phyloP scores from a whole-genome alignment of 345 rosid genomes.

The Balakata baccata region DNA sequence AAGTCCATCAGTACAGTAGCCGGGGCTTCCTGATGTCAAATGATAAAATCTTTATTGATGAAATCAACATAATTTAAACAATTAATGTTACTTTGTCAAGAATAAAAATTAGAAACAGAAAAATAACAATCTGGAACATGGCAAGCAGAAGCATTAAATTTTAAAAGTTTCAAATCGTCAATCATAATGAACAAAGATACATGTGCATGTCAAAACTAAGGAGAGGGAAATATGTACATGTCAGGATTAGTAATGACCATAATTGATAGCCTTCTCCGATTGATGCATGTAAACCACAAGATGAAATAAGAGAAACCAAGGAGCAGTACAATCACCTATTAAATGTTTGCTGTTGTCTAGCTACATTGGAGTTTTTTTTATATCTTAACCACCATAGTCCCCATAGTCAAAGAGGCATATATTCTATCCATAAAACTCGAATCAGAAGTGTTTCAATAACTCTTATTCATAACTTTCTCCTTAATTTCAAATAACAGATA shows the following conservation, averaged over 20 bases:
- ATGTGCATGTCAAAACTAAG: not conserved
- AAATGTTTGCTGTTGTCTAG: not conserved
- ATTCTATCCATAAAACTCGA: not conserved
- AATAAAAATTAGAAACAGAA: not conserved
- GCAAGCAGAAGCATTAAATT: not conserved
- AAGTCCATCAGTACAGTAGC: constrained; percentile 55
- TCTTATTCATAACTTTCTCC: not conserved
- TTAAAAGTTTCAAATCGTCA: not conserved
- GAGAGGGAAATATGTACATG: not conserved
- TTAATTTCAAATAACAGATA: not conserved
- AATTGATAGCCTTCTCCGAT: not conserved
- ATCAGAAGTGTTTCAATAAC: not conserved
- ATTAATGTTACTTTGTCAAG: not conserved
- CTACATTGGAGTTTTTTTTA: not conserved
- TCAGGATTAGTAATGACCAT: not conserved
- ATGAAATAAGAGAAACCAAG: not conserved
- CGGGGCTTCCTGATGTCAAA: constrained; percentile 59
- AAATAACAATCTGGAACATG: not conserved
- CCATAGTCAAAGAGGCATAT: not conserved
- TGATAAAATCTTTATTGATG: constrained; percentile 11
- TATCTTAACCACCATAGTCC: not conserved
- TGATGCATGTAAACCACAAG: not conserved
- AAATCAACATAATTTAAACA: not conserved
- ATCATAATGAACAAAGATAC: not conserved
- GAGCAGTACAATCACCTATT: not conserved